Conservation (phyloP, 805 yeast species). For the Lipomyces kockii region DNA sequence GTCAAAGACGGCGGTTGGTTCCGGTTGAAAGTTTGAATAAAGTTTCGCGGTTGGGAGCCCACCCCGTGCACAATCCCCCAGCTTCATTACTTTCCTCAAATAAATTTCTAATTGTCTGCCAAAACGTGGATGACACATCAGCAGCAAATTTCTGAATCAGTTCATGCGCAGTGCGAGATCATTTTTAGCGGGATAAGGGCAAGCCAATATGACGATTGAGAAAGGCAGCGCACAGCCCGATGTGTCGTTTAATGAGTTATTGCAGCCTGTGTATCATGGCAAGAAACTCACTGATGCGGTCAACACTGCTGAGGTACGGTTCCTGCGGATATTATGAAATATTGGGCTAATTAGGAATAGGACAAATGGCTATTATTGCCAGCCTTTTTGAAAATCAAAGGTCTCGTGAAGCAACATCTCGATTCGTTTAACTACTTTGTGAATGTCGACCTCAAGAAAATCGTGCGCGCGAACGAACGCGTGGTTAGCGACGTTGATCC, state of each 20-base stretch:
- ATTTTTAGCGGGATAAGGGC: background rate
- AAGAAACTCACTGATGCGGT: conserved; percentile 85
- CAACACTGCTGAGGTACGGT: conserved; percentile 67
- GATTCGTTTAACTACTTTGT: conserved; percentile 98
- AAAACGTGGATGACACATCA: background rate
- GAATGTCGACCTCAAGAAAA: conserved; percentile 89
- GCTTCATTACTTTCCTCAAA: background rate
- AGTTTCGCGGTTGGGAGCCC: background rate
- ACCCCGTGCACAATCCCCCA: background rate
- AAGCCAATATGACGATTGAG: background rate
- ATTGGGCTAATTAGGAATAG: conserved; percentile 8
- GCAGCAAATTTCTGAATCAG: background rate
- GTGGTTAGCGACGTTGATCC: conserved; percentile 96
- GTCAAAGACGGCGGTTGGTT: background rate
- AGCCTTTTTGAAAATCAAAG: conserved; percentile 93
- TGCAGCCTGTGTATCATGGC: conserved; percentile 84
- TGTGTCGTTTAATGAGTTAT: conserved; percentile 63
- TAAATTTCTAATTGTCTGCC: no score
- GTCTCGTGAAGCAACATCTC: conserved; percentile 93
- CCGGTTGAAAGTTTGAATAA: background rate
- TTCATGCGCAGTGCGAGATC: background rate
- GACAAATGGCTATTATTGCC: conserved; percentile 98
- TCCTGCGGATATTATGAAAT: background rate
- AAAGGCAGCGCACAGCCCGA: conserved; percentile 11
- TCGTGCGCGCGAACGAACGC: conserved; percentile 85